These are phyloP conservation scores for Fusarium nygamai DNA, from an alignment of 2,329 filamentous ascomycete species.

Conservation along the genomic window DNA sequence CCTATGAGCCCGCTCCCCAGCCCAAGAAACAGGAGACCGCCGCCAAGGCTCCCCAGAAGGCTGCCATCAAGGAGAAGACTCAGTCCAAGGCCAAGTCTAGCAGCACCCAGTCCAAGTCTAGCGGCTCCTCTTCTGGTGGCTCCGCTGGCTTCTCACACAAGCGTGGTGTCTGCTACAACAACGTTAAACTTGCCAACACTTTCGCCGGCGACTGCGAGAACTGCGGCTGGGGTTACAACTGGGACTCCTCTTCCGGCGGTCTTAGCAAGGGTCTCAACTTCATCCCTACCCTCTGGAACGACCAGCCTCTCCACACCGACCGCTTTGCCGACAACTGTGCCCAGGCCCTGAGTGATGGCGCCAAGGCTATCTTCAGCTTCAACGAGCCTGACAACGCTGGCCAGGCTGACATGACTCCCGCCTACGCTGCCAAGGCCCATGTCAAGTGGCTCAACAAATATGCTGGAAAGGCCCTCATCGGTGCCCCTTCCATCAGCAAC, in stretches of 20 bases:
- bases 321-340: constrained; percentile 63
- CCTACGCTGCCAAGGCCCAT: constrained; percentile 62
- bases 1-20: constrained; percentile 5
- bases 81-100: constrained; percentile 7
- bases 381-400: constrained; percentile 74
- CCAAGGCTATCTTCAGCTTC: constrained; percentile 70
- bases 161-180: constrained; percentile 77
- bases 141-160: constrained; percentile 53
- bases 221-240: constrained; percentile 75
- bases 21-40: constrained; percentile 4
- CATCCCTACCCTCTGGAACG: constrained; percentile 74
- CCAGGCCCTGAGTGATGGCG: constrained; percentile 62
- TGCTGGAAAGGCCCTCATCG: constrained; percentile 62
- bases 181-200: constrained; percentile 59
- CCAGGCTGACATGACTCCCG: constrained; percentile 69
- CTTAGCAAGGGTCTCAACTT: constrained; percentile 61
- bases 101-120: constrained; percentile 8
- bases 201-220: constrained; percentile 56
- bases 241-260: constrained; percentile 61
- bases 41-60: neutral
- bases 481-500: constrained; percentile 71
- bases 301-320: constrained; percentile 54
- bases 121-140: constrained; percentile 9
- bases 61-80: constrained; percentile 11
- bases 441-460: constrained; percentile 66